Percentiles rank a stretch among this genome's conserved stretches.
Conservation (phyloP, 148 eudicot species). For the Drosera capensis region DNA sequence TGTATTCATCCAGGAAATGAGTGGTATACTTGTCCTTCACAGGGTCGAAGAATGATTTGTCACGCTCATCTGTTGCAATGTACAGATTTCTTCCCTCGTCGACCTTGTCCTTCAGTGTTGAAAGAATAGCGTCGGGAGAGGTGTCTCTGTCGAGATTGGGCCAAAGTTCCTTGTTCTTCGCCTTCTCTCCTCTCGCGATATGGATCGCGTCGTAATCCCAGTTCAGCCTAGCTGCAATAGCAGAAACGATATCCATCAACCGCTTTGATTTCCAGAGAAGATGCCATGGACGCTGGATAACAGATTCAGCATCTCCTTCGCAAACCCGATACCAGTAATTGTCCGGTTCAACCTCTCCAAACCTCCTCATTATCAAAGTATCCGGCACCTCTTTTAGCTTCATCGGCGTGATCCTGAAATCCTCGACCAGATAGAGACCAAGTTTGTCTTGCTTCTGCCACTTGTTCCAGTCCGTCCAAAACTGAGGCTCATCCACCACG, state of each 20-base stretch:
- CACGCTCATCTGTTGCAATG: constrained; percentile 60
- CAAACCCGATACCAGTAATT: constrained; percentile 96
- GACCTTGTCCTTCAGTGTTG: constrained; percentile 43
- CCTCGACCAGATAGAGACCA: constrained; percentile 53
- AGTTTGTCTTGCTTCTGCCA: constrained; percentile 58
- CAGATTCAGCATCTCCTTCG: constrained; percentile 82
- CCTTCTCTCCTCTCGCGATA: constrained; percentile 81
- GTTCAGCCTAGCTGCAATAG: constrained; percentile 54
- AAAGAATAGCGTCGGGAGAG: constrained; percentile 50
- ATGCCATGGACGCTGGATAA: constrained; percentile 87
- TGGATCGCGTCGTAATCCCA: constrained; percentile 91
- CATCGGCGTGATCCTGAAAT: constrained; percentile 59
- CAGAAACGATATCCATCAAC: constrained; percentile 76
- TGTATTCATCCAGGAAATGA: constrained; percentile 75
- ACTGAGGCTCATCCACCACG: constrained; percentile 64
- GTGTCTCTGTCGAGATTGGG: constrained; percentile 89
- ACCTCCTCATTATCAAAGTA: constrained; percentile 64
- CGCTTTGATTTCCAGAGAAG: constrained; percentile 78
- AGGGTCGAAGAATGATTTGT: constrained; percentile 54
- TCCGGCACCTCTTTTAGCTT: constrained; percentile 49
- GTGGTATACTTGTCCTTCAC: constrained; percentile 77
- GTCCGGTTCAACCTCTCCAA: constrained; percentile 78
- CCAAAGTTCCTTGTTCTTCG: constrained; percentile 57
- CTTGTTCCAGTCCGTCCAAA: constrained; percentile 67
- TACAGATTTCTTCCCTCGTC: constrained; percentile 74